Evolutionary conservation across 768 basidiomycete species (phyloP).

Genomic region (Hericium alpestre): DNA sequence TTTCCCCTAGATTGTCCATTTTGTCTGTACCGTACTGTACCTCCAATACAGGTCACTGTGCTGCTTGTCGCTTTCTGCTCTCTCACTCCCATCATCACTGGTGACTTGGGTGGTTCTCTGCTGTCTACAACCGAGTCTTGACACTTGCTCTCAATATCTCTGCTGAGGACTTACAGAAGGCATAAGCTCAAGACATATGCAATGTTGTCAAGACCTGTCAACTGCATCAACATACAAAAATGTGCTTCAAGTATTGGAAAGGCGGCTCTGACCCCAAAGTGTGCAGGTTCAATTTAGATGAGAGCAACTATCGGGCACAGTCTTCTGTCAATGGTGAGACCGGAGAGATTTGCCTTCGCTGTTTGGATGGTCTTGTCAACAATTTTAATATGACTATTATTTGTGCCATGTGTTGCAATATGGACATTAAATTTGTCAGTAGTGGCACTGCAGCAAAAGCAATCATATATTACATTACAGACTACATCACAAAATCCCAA

Average conservation of each 20-base stretch:
- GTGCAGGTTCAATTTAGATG: slow-evolving; percentile 22
- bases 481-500: slow-evolving; percentile 37
- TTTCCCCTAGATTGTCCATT: too few relatives aligned
- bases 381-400: slow-evolving; percentile 25
- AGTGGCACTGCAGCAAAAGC: slow-evolving; percentile 33
- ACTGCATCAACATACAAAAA: slow-evolving; percentile 21
- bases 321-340: slow-evolving; percentile 21
- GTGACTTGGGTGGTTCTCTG: too few relatives aligned
- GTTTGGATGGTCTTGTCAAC: slow-evolving; percentile 31
- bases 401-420: slow-evolving; percentile 26
- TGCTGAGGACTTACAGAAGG: not conserved
- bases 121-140: too few relatives aligned
- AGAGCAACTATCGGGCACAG: not conserved
- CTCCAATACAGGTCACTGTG: too few relatives aligned
- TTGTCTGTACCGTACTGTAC: too few relatives aligned
- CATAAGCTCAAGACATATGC: not conserved
- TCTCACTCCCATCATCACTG: too few relatives aligned
- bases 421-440: slow-evolving; percentile 37
- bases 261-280: slow-evolving; percentile 11
- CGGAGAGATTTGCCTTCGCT: slow-evolving; percentile 22
- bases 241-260: slow-evolving; percentile 30
- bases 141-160: not conserved
- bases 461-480: slow-evolving; percentile 34
- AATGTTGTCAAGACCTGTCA: slow-evolving; percentile 20
- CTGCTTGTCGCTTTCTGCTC: too few relatives aligned